Evolutionary conservation across 495 filamentous ascomycete genomes (phyloP).

Genomic region (Podospora pseudocomata): DNA sequence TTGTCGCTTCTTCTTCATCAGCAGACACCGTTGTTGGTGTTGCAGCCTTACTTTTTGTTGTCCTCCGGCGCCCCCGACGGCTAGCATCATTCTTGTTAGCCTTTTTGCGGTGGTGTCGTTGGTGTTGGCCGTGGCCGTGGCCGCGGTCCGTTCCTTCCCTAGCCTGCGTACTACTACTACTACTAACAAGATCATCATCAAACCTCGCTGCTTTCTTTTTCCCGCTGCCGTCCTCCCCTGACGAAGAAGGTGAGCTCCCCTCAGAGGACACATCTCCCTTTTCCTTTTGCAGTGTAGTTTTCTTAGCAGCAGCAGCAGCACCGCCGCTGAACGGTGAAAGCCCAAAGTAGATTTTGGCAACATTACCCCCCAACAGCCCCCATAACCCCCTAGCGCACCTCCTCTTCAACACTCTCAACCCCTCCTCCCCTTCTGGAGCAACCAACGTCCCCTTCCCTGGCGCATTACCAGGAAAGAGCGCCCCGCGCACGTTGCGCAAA

Average conservation of each 20-base stretch:
- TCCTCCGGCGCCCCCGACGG: not conserved
- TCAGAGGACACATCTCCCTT: not conserved
- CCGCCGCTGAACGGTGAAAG: constrained; percentile 3
- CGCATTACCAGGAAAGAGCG: constrained; percentile 77
- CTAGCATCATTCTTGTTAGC: not conserved
- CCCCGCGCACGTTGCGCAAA: constrained; percentile 65
- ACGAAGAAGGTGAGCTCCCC: not conserved
- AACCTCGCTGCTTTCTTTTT: not conserved
- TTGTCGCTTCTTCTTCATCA: not conserved
- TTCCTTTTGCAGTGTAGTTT: not conserved
- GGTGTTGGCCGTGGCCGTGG: not conserved
- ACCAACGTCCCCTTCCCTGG: constrained; percentile 45
- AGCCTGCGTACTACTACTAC: constrained; percentile 2
- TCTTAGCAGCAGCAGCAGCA: not conserved
- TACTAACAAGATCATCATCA: not conserved
- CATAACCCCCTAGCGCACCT: constrained; percentile 53
- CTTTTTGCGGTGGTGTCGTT: not conserved
- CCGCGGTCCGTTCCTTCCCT: constrained; percentile 4
- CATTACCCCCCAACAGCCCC: constrained; percentile 46
- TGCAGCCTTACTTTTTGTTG: not conserved
- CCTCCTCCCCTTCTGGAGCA: constrained; percentile 45
- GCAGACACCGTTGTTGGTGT: not conserved
- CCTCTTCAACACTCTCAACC: constrained; percentile 45
- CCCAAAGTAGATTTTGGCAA: constrained; percentile 53
- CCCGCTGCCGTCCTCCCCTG: not conserved